phyloP scores from a whole-genome alignment of 306 rosid genomes.

The Hippophae rhamnoides region DNA sequence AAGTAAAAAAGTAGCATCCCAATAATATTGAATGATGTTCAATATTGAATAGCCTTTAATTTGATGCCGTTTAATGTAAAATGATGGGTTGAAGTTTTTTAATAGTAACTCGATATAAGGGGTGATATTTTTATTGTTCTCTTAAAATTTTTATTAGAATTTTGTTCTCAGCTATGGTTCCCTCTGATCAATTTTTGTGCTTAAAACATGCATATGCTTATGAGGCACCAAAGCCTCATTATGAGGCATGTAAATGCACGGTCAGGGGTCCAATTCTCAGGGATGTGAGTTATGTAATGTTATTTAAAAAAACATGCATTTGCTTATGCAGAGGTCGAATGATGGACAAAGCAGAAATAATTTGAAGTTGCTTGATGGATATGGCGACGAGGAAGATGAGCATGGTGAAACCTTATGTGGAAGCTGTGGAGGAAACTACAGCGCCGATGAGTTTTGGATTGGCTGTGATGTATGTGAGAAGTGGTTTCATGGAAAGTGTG shows the following conservation, averaged over 20 bases:
- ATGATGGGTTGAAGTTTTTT: no score
- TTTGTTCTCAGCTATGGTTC: not conserved
- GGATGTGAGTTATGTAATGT: no score
- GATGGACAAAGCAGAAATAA: slow-evolving; percentile 40
- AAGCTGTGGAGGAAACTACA: slow-evolving; percentile 52
- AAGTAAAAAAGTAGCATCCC: no score
- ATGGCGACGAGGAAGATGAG: slow-evolving; percentile 40
- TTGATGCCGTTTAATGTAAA: no score
- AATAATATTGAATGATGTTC: no score
- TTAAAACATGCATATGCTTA: slow-evolving; percentile 3
- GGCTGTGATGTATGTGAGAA: slow-evolving; percentile 54
- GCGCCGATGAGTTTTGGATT: slow-evolving; percentile 52
- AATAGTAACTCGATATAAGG: no score
- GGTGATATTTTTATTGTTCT: no score
- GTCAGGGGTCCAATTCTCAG: no score
- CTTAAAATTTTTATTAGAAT: not conserved
- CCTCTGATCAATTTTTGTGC: not conserved
- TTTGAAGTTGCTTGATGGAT: slow-evolving; percentile 28
- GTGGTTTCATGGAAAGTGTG: slow-evolving; percentile 59
- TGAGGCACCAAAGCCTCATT: not conserved
- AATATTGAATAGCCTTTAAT: no score
- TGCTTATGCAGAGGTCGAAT: slow-evolving; percentile 33
- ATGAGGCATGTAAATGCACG: not conserved
- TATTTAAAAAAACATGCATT: not conserved
- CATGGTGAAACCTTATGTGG: slow-evolving; percentile 48